Percentiles rank a stretch among this genome's conserved stretches.
These are phyloP conservation scores for Coemansia sp. DNA, from an alignment of 192 early-diverging fungal genomes.

Conservation along the genomic window DNA sequence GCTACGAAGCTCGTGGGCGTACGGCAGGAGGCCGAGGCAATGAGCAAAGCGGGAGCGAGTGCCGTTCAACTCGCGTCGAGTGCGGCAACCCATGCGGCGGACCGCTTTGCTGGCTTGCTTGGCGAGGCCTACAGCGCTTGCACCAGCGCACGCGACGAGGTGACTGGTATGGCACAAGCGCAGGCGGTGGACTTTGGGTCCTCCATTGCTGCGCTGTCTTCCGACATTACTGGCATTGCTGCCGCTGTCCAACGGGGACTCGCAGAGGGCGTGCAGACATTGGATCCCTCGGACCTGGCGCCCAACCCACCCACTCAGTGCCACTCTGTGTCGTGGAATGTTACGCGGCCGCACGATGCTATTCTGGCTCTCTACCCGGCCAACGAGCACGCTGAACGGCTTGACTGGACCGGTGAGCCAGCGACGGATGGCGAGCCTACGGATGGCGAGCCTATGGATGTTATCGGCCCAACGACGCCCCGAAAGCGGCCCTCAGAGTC, in stretches of 20 bases:
- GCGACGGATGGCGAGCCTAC: not conserved
- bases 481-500: conserved; percentile 36
- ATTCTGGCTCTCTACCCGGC: conserved; percentile 17
- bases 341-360: conserved; percentile 17
- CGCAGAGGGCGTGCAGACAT: conserved; percentile 1
- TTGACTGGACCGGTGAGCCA: conserved; percentile 34
- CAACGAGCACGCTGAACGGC: not conserved
- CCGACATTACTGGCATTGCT: conserved; percentile 1
- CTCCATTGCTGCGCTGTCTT: conserved; percentile 10
- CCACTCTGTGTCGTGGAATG: conserved; percentile 17
- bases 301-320: conserved; percentile 8
- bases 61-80: not conserved
- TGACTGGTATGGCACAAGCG: conserved; percentile 8
- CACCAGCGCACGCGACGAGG: conserved; percentile 7
- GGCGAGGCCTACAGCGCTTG: not conserved
- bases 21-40: not conserved
- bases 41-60: not conserved
- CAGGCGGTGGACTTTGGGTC: conserved; percentile 5
- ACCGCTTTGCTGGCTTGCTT: not conserved
- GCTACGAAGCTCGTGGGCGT: not conserved
- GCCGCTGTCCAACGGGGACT: not conserved
- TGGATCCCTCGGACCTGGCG: not conserved
- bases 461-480: not conserved
- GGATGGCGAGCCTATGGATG: not conserved
- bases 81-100: not conserved